Percentiles rank a stretch among this genome's conserved stretches.
phyloP scores from a whole-genome alignment of 176 grass and related monocot species.

The Phoenix dactylifera region DNA sequence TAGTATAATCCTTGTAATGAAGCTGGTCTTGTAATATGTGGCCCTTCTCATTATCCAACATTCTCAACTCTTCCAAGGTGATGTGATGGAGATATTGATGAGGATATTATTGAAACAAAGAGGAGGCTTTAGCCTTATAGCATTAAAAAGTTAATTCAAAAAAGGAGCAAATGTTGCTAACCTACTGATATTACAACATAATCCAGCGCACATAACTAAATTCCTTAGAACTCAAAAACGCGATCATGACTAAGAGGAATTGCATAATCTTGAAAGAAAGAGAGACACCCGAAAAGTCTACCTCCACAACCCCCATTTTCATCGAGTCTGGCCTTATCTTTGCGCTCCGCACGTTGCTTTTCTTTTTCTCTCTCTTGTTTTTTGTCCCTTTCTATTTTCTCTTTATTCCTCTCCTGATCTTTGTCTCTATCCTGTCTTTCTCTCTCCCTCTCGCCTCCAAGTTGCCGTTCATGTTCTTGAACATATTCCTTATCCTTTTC shows the following conservation, averaged over 20 bases:
- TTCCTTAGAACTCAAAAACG: background rate
- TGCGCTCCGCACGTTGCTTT: conserved; percentile 38
- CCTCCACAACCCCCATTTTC: conserved; percentile 57
- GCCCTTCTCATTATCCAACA: no score
- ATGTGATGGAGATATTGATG: no score
- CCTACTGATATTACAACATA: no score
- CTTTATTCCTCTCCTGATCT: conserved; percentile 57
- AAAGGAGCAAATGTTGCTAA: no score
- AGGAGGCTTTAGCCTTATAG: no score
- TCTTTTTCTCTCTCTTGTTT: conserved; percentile 46
- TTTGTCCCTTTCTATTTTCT: conserved; percentile 21
- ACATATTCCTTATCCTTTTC: conserved; percentile 45
- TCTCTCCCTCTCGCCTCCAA: conserved; percentile 45
- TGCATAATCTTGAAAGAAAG: conserved; percentile 6
- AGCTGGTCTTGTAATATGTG: no score
- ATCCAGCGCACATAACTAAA: no score
- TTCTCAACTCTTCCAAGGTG: no score
- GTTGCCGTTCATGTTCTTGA: conserved; percentile 42
- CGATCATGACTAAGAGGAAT: background rate
- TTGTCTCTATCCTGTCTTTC: conserved; percentile 58
- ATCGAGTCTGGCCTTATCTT: conserved; percentile 53
- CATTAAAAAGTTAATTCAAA: no score
- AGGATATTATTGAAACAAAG: no score
- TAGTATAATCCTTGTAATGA: no score
- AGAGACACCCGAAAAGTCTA: conserved; percentile 11